Evolutionary conservation across 2,329 filamentous ascomycete species (phyloP), one percentile per base, ranked within the genome.

Genomic region (Arachnopeziza araneosa): DNA sequence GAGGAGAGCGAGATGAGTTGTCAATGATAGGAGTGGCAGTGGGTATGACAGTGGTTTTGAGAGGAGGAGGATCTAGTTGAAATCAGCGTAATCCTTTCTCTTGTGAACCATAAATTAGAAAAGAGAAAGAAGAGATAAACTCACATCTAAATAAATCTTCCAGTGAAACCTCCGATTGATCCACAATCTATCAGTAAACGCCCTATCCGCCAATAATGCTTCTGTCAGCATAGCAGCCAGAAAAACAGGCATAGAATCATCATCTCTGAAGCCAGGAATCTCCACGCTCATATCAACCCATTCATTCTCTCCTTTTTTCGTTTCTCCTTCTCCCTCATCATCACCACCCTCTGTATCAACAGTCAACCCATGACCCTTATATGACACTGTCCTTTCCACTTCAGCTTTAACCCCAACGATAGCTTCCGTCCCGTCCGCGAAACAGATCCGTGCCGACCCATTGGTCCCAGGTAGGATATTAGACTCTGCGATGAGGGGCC

Each of bases 321-420:
- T 66, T 60, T 69, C 68, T 55, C 59, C 66, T 36, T 59, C 68
- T 8, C 50, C 62, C 62, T 59, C 61, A 50, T 56, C 64, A 17
- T 72, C 72, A 26, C 65, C 67, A 58, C 78, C 78, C 22, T 76
- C 76, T 10, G 9, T 30, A 30, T 76, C 72, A 62, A 76, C 78
- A 21, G 70, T 66, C 67, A 69, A 64, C 21, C 67, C 68, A 55
- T 67, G 56, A 21, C 55, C 61, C 21, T 56, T 52, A 67, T 67
- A 44, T 3, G 4, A 4, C 58, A 71, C 70, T 21, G 88, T 91
- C 78, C 84, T 87, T 74, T 96, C 92, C 3, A 98, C 90, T 76
- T 98, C 93, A 0, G 91, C 92, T 77, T 98, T 99, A 63, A 97
- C 88, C 52, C 95, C 95, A 6, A 97, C 95, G 63, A 99, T 88